Base-by-base conservation (phyloP, 805 yeast species). In the Candida pini region DNA sequence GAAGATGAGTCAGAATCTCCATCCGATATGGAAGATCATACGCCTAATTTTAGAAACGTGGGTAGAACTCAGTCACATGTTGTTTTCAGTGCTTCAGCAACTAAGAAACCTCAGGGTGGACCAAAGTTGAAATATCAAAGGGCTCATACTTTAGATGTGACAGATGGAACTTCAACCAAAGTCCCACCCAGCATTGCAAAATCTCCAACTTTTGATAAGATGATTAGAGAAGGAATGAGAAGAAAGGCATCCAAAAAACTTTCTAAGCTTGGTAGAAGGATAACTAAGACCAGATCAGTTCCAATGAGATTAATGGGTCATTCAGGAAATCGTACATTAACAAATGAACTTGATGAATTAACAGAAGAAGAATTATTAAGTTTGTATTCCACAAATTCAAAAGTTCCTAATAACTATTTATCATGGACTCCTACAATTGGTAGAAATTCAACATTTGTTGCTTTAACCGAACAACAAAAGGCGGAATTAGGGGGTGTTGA, bases 401-500 rank as follows among this genome's bases (percentile, higher is more conserved):
- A 33, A 23, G 17, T 39, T 36, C 73, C 78, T 20, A 63, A 79
- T 1, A 76, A 73, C 38, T 92, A 89, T 48, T 63, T 90, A 17
- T 88, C 97, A 0, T 88, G 95, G 86, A 73, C 72, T 21, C 97
- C 97, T 2, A 84, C 92, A 0, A 72, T 92, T 23, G 97, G 96
- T 9, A 73, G 97, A 57, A 92, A 92, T 58, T 90, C 97, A 0
- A 81, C 89, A 0, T 92, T 92, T 65, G 82, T 87, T 2, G 82
- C 82, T 12, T 58, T 92, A 28, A 76, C 86, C 3, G 85, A 78
- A 24, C 79, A 72, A 17, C 97, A 92, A 56, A 88, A 86, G 50
- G 94, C 84, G 39, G 99, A 92, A 56, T 63, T 92, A 25, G 99
- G 98, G 25, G 99, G 98, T 32, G 96, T 92, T 12, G 99, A 92